Percentiles rank a stretch among this genome's conserved stretches.
Evolutionary conservation across 257 asterid species (phyloP).

Genomic region (Leptodermis oblonga): DNA sequence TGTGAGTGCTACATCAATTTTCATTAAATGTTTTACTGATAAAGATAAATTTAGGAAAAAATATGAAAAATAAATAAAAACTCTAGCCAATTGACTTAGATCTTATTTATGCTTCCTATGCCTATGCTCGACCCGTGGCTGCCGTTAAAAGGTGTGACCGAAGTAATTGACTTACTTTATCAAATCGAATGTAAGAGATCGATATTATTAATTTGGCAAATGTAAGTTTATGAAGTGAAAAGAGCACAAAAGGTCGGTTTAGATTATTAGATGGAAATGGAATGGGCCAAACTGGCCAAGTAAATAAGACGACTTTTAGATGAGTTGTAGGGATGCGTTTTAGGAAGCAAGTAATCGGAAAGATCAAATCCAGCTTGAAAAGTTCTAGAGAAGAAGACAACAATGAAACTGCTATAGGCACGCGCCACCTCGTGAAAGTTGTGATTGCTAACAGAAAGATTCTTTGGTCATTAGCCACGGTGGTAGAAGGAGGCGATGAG

Average conservation of each 20-base stretch:
- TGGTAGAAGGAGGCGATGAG: neutral
- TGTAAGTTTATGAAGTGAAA: neutral
- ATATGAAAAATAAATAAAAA: no score
- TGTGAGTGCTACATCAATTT: no score
- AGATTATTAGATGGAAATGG: no score
- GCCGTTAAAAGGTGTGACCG: no score
- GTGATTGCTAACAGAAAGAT: conserved; percentile 9
- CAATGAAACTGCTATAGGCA: neutral
- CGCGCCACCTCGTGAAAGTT: conserved; percentile 42
- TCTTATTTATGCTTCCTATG: no score
- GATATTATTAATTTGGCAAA: neutral
- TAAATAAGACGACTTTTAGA: neutral
- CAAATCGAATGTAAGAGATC: no score
- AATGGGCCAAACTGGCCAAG: neutral
- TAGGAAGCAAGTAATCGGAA: neutral
- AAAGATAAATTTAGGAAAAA: no score
- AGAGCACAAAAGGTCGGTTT: neutral
- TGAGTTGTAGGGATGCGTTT: neutral
- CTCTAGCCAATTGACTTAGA: no score
- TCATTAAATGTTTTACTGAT: no score
- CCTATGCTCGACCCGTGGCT: no score
- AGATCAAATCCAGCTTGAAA: neutral
- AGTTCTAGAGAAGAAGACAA: neutral
- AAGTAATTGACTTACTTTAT: no score
- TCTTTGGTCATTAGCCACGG: neutral